Percentiles rank a stretch among this genome's conserved stretches.
Conservation (phyloP, 768 basidiomycete genomes). For the Saitozyma sp. region DNA sequence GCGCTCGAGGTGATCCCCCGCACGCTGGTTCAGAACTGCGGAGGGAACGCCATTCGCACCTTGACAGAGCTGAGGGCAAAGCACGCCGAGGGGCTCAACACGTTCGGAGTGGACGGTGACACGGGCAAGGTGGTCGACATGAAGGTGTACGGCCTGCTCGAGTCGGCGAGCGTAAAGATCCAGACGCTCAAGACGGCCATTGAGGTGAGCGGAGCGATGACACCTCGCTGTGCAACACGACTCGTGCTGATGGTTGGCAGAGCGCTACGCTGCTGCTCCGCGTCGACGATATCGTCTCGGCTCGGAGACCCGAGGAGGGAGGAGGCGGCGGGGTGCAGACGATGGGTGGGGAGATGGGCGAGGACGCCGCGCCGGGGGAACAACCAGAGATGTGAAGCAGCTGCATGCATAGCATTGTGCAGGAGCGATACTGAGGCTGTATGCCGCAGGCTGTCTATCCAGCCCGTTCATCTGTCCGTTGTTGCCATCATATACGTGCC, state of each 20-base stretch:
- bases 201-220: slow-evolving; percentile 61
- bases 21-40: slow-evolving; percentile 90
- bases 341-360: slow-evolving; percentile 47
- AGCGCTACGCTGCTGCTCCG: slow-evolving; percentile 87
- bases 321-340: slow-evolving; percentile 50
- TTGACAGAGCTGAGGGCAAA: slow-evolving; percentile 96
- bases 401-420: not conserved
- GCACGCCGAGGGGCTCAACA: slow-evolving; percentile 84
- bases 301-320: slow-evolving; percentile 46
- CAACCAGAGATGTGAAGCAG: slow-evolving; percentile 14
- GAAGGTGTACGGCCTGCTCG: slow-evolving; percentile 89
- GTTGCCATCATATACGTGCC: too few relatives aligned
- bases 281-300: slow-evolving; percentile 82
- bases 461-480: too few relatives aligned
- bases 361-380: slow-evolving; percentile 20
- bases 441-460: too few relatives aligned
- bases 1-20: slow-evolving; percentile 97
- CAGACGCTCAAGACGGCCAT: slow-evolving; percentile 97
- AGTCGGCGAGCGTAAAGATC: slow-evolving; percentile 96
- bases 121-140: slow-evolving; percentile 95
- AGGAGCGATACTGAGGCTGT: not conserved
- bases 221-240: not conserved
- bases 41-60: slow-evolving; percentile 90
- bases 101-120: slow-evolving; percentile 94
- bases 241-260: slow-evolving; percentile 51